Evolutionary conservation across 1,139 yeast species (phyloP), one percentile per base, ranked within the genome.

Genomic region (Yamadazyma triangularis): DNA sequence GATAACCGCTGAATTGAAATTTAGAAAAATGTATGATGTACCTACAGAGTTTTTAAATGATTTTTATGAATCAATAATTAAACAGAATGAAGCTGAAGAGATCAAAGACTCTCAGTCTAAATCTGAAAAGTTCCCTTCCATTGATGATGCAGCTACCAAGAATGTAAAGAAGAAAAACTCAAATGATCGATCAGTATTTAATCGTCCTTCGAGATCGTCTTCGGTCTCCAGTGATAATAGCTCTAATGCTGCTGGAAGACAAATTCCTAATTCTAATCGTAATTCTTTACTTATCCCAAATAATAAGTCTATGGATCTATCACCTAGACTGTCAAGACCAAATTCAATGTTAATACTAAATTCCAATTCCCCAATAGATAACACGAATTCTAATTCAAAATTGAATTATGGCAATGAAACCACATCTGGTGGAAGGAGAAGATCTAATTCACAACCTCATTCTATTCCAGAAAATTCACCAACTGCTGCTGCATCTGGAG

Each of bases 381-480:
- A n/a, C n/a, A n/a, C n/a, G n/a, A 45, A 46, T n/a, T 49, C 57
- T 2, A 38, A 51, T 14, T 36, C 56, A 11, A 15, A 18, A 39
- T 2, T 9, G 29, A 13, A 27, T 14, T 21, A 33, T 21, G 32
- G 25, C 4, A 26, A 33, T 13, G 9, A 18, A 7, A 18, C 20
- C 8, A 7, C 6, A 7, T 18, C 20, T 9, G 9, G 8, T 18
- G 57, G 58, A 2, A 54, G 70, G 14, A 52, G 59, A 20, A 51
- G 72, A 32, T 60, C 72, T 3, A 63, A 58, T 36, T 64, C 72
- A 1, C 70, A 63, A 34, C 71, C 71, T n/a, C 39, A 36, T 14
- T 25, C 36, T 3, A 29, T 36, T 7, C 40, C 41, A 4, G 24
- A 10, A 22, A 11, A 9, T 11, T 22, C n/a, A 22, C n/a, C n/a